Evolutionary conservation across 495 filamentous ascomycete genomes (phyloP), one percentile per base, ranked within the genome.

Genomic region (Tuber microsphaerosporum): DNA sequence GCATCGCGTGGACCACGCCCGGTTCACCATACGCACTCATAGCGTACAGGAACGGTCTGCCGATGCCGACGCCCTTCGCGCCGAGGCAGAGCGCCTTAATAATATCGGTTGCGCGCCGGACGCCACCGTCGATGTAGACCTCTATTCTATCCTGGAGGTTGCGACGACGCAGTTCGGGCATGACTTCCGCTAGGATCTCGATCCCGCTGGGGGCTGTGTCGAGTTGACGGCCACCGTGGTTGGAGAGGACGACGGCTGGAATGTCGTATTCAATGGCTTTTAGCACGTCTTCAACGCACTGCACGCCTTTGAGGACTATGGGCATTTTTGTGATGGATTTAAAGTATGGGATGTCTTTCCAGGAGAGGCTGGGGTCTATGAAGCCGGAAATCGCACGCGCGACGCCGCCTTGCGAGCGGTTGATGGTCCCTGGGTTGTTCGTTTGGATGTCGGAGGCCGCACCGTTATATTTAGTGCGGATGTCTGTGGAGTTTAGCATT

Each of bases 331-430:
- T 99, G 83, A 98, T 92, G 73, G 88, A 89, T 75, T 88, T 86
- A 87, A 99, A 98, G 93, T 93, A 98, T 44, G 94, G 92, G 76
- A 98, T 93, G 83, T 98, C 96, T 77, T 91, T 91, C 95, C 95
- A 99, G 73, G 88, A 91, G 14, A 99, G 89, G 6, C 86, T 84
- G 2, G 95, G 96, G 86, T 98, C 95, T 85, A 99, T 98, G 86
- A 98, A 99, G 61, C 89, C 92, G 46, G 92, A 96, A 80, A 98
- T 99, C 73, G 91, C 91, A 34, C 81, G 80, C n/a, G 95, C 95
- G 22, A 94, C 96, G 43, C 95, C 96, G 43, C 95, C 95, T 85
- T 98, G 94, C 6, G 89, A 92, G 39, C 90, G 91, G 84, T 99
- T 93, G 42, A 95, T 91, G 39, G 84, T 80, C 75, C 89, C 85